Evolutionary conservation across 139 green algal species (phyloP), one percentile per base, ranked within the genome.

Genomic region (Nannochloris sp.): DNA sequence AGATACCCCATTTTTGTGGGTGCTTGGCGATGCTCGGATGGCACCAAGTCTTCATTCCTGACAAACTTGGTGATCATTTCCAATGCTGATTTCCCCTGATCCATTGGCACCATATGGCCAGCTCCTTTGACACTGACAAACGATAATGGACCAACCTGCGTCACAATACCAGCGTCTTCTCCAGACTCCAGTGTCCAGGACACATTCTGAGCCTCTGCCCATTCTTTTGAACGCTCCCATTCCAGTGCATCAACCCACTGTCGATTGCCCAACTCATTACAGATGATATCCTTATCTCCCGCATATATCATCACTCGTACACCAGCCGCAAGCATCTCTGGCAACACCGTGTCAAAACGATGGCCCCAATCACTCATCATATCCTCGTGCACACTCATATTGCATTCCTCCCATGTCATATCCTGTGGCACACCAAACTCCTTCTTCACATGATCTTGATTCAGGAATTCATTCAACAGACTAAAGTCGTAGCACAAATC

Each of bases 401-500:
- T 78, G 74, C 85, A 93, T 43, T 75, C 73, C 64, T 80, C 29
- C 83, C 83, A 92, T 9, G 44, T n/a, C 48, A 61, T 53, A 60
- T 87, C 68, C 34, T 12, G 34, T 1, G 62, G 71, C 15, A 92
- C 84, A 9, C 86, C 86, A 68, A 94, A 74, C 46, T 58, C 61
- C 67, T 82, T 60, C 4, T 75, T 68, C 18, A 85, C 73, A 9
- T 66, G 44, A 11, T 64, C 61, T 34, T 72, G 69, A 78, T 87
- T 89, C 25, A 91, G 64, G 69, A 83, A 91, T 25, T 65, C 23
- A 48, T 83, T 73, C 53, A 79, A 27, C 4, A 21, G 27, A 48
- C 31, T 49, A 34, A 90, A 87, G 60, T 93, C 72, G 70, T 96
- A 96, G 77, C 89, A 96, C n/a, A 95, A 78, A 1, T 66, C 57